These are phyloP conservation scores for Babesia sp. DNA, from an alignment of 169 alveolate genomes.

Conservation along the genomic window DNA sequence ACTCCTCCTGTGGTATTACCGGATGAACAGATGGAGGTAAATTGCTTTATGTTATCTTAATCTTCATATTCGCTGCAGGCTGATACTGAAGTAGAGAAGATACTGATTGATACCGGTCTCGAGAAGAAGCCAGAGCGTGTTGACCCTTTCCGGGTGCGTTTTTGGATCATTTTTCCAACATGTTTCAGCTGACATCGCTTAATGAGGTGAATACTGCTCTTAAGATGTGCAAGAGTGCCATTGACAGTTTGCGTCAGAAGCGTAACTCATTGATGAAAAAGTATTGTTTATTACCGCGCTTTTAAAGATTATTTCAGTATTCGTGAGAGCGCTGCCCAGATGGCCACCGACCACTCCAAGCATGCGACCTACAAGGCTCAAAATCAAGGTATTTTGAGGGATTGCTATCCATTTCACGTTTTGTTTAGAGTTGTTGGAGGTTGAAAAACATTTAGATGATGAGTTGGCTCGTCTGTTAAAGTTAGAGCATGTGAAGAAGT, in stretches of 20 bases:
- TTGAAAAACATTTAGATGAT: slow-evolving; percentile 16
- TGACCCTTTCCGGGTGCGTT: slow-evolving; percentile 47
- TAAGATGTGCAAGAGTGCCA: slow-evolving; percentile 4
- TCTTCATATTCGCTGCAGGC: slow-evolving; percentile 1
- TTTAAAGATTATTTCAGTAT: background rate
- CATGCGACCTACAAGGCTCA: slow-evolving; percentile 4
- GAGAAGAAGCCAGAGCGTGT: slow-evolving; percentile 22
- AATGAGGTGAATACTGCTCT: slow-evolving; percentile 23
- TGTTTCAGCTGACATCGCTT: slow-evolving; percentile 23
- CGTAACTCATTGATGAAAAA: slow-evolving; percentile 7
- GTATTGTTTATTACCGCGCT: slow-evolving; percentile 1
- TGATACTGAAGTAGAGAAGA: slow-evolving; percentile 43
- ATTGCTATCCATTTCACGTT: background rate
- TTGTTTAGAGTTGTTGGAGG: slow-evolving; percentile 14
- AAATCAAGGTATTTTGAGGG: slow-evolving; percentile 28
- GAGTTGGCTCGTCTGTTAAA: slow-evolving; percentile 21
- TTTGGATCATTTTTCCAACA: background rate
- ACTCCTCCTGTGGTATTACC: slow-evolving; percentile 57
- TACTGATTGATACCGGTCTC: slow-evolving; percentile 39
- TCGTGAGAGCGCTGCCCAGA: slow-evolving; percentile 13
- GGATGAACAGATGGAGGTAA: slow-evolving; percentile 52
- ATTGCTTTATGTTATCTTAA: background rate
- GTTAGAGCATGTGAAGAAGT: slow-evolving; percentile 45
- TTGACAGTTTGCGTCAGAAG: slow-evolving; percentile 11
- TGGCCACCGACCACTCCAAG: slow-evolving; percentile 23